Evolutionary conservation across 139 green algal genomes (phyloP).

Genomic region (Eudorina sp.): DNA sequence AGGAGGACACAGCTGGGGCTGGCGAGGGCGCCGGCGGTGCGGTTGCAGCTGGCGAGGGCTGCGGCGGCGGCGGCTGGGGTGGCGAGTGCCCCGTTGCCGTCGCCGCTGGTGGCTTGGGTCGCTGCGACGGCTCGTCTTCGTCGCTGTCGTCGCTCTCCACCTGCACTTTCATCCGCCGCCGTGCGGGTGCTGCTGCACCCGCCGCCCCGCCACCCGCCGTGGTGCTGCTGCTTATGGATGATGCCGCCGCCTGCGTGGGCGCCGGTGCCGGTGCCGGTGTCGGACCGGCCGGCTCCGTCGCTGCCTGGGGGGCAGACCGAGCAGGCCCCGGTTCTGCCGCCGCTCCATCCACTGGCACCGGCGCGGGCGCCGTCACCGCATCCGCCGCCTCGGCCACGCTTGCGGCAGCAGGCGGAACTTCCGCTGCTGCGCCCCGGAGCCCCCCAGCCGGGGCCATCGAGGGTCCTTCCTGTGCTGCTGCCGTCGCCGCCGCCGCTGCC

Average conservation of each 20-base stretch:
- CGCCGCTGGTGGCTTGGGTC: background rate
- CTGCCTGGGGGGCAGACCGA: background rate
- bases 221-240: background rate
- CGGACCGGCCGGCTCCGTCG: background rate
- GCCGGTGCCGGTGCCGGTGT: background rate
- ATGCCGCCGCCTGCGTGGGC: background rate
- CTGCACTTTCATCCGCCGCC: background rate
- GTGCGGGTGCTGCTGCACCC: background rate
- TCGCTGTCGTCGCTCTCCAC: conserved; percentile 33
- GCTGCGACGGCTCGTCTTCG: background rate
- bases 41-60: background rate
- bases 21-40: too few relatives aligned
- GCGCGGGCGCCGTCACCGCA: too few relatives aligned
- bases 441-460: too few relatives aligned
- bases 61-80: background rate
- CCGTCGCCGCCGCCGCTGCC: background rate
- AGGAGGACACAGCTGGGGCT: background rate
- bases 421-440: too few relatives aligned
- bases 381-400: too few relatives aligned
- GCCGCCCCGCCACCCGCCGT: background rate
- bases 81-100: background rate
- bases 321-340: background rate
- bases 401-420: too few relatives aligned
- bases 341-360: background rate
- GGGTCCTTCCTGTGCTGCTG: too few relatives aligned